Evolutionary conservation across 768 basidiomycete genomes (phyloP).

Genomic region (Leccinum disarticulatum): DNA sequence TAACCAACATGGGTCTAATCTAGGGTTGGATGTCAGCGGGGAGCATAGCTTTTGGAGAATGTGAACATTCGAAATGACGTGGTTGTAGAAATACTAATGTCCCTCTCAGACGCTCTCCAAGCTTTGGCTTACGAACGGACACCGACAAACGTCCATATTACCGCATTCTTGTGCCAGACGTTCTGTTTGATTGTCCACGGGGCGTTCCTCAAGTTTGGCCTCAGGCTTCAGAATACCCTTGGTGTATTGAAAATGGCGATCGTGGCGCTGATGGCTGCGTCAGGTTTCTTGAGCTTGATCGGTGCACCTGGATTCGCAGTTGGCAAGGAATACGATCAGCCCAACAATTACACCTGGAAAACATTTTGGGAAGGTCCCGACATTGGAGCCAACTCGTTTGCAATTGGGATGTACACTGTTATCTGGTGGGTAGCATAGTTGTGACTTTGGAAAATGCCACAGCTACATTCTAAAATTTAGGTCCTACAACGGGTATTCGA

Average conservation of each 20-base stretch:
- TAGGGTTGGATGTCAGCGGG: slow-evolving; percentile 61
- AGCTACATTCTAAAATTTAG: slow-evolving; percentile 34
- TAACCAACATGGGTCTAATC: neutral
- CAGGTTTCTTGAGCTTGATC: slow-evolving; percentile 52
- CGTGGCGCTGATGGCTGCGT: slow-evolving; percentile 49
- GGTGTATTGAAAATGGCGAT: slow-evolving; percentile 62
- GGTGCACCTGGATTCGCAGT: slow-evolving; percentile 52
- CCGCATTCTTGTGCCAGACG: slow-evolving; percentile 55
- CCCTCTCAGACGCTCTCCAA: slow-evolving; percentile 56
- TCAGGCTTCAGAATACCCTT: slow-evolving; percentile 63
- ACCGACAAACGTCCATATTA: slow-evolving; percentile 47
- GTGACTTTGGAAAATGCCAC: neutral
- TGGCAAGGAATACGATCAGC: slow-evolving; percentile 48
- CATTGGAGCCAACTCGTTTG: slow-evolving; percentile 57
- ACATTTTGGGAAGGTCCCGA: slow-evolving; percentile 64
- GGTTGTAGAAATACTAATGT: neutral
- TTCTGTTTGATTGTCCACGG: slow-evolving; percentile 61
- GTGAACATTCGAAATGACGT: slow-evolving; percentile 34
- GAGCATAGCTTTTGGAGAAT: slow-evolving; percentile 72
- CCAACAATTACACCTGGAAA: slow-evolving; percentile 59
- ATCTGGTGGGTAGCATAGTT: slow-evolving; percentile 50
- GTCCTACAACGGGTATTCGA: slow-evolving; percentile 73
- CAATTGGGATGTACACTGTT: slow-evolving; percentile 64
- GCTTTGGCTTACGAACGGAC: slow-evolving; percentile 48
- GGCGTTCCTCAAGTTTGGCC: slow-evolving; percentile 49